Conservation (phyloP, 2,329 filamentous ascomycete species). For the Chrysoporthe puriensis region DNA sequence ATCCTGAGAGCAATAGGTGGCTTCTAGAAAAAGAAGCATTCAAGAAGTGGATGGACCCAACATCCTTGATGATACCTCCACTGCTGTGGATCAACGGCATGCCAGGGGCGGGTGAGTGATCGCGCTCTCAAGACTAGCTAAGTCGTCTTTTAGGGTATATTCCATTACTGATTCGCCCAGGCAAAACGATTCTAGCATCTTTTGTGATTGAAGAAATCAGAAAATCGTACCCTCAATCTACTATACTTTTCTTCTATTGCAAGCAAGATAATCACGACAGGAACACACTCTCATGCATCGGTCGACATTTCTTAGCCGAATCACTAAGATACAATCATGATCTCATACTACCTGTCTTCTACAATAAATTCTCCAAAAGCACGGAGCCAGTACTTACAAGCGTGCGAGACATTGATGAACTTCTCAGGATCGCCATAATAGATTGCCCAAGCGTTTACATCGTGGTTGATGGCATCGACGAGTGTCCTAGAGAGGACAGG, state of each 20-base stretch:
- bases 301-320: constrained; percentile 41
- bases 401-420: constrained; percentile 33
- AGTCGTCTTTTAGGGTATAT: not conserved
- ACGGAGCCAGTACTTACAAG: constrained; percentile 37
- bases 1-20: constrained; percentile 36
- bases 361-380: constrained; percentile 38
- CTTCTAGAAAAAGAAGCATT: constrained; percentile 34
- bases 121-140: too few species aligned
- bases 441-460: constrained; percentile 38
- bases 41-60: constrained; percentile 33
- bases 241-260: constrained; percentile 45
- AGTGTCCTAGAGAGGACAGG: constrained; percentile 40
- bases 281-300: constrained; percentile 39
- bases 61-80: constrained; percentile 30
- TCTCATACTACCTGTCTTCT: constrained; percentile 37
- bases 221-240: constrained; percentile 20
- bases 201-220: constrained; percentile 40
- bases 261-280: constrained; percentile 37
- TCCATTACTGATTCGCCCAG: not conserved
- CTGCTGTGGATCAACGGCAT: constrained; percentile 45
- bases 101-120: constrained; percentile 42
- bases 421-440: constrained; percentile 37
- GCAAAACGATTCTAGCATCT: constrained; percentile 40
- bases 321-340: constrained; percentile 36
- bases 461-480: constrained; percentile 48